These are phyloP conservation scores for Dysphania ambrosioides DNA, from an alignment of 148 eudicot genomes.

Conservation along the genomic window DNA sequence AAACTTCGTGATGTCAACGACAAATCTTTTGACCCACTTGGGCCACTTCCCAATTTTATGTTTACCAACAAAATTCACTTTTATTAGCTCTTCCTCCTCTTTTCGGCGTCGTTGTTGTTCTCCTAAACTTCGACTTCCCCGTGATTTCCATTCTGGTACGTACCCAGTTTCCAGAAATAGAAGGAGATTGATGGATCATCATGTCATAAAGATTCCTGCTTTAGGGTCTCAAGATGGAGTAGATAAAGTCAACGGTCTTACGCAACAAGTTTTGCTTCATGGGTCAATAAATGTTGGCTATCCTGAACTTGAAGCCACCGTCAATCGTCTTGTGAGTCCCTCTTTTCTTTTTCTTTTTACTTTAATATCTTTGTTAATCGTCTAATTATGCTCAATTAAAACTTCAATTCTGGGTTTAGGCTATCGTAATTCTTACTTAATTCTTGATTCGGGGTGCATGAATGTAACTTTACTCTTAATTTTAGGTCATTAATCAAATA, in stretches of 20 bases:
- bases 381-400: not conserved
- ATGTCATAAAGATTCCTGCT: slow-evolving; percentile 15
- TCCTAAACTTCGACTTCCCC: not conserved
- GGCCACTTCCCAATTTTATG: slow-evolving; percentile 8
- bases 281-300: slow-evolving; percentile 18
- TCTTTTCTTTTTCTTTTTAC: not conserved
- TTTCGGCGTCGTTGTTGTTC: slow-evolving; percentile 14
- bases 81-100: not conserved
- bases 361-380: not conserved
- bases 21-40: slow-evolving; percentile 4
- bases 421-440: not conserved
- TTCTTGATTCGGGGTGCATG: not conserved
- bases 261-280: slow-evolving; percentile 32
- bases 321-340: slow-evolving; percentile 31
- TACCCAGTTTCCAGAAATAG: slow-evolving; percentile 1
- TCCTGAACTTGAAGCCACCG: slow-evolving; percentile 18
- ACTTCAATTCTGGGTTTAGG: not conserved
- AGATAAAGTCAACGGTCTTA: slow-evolving; percentile 27
- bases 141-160: slow-evolving; percentile 10
- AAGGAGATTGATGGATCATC: slow-evolving; percentile 25
- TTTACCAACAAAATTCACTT: slow-evolving; percentile 21
- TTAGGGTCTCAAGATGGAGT: slow-evolving; percentile 26
- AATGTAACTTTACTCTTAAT: not conserved
- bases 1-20: slow-evolving; percentile 11
- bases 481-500: too few relatives aligned